Evolutionary conservation across 1,139 yeast genomes (phyloP), one percentile per base, ranked within the genome.

Genomic region (Kurtzmaniella quercitrusa): DNA sequence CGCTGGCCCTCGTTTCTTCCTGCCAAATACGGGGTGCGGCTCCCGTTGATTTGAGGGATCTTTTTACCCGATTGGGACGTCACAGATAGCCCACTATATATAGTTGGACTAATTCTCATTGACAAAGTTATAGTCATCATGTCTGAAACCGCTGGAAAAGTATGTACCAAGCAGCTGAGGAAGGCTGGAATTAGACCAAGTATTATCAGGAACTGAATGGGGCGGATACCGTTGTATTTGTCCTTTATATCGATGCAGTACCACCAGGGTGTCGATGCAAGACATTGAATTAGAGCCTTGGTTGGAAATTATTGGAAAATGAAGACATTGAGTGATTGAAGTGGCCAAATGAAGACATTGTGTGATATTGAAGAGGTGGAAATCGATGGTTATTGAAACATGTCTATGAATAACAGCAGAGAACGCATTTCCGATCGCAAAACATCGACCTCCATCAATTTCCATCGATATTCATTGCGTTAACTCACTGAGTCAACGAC

Each of bases 121-220:
- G 36, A 31, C 8, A 31, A 31, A 31, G 31, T 10, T 12, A 11
- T 12, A 40, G 17, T 17, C 17, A 43, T 15, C 15, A 50, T 50
- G 53, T 50, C 53, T 15, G 53, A 50, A 29, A 50, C 53, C 17
- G 41, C 48, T 23, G 53, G 53, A 42, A 50, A 50, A 40, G 53
- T 50, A 47, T 33, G 53, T 48, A 39, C 18, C n/a, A 10, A 10
- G 12, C 31, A 27, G 14, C 31, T 27, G 31, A 10, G 10, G 14
- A 27, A 27, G 31, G 31, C 14, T 27, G 14, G 14, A 10, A 6
- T 4, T 6, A 27, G 14, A 11, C 10, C 31, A 7, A 4, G 14
- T 4, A 27, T 12, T 10, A 12, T 27, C 10, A 10, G 14, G 14
- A 12, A 27, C 12, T 10, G 14, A 27, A 7, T 27, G 31, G 12